These are phyloP conservation scores for Hyphodiscus sp. DNA, from an alignment of 2,329 filamentous ascomycete species.

Conservation along the genomic window DNA sequence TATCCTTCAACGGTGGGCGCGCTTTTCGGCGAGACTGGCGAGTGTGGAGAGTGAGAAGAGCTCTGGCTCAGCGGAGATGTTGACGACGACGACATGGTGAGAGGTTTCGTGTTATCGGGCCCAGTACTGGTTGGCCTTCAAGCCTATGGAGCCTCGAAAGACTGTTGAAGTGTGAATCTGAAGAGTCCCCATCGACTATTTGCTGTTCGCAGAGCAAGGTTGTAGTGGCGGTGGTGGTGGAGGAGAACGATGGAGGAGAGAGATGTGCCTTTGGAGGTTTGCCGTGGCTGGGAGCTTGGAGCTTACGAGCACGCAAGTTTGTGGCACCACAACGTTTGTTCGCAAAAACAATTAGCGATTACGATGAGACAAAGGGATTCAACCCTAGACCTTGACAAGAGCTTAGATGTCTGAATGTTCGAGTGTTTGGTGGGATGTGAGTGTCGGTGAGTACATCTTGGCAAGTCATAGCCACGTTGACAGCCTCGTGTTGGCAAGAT, in stretches of 20 bases:
- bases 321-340: neutral
- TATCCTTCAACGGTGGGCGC: slow-evolving; percentile 10
- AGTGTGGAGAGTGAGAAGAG: slow-evolving; percentile 10
- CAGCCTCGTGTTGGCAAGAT: neutral
- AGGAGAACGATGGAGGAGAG: slow-evolving; percentile 1
- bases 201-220: neutral
- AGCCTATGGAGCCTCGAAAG: slow-evolving; percentile 3
- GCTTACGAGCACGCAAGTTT: neutral
- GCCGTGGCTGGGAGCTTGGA: neutral
- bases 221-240: neutral
- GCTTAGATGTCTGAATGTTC: neutral
- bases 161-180: slow-evolving; percentile 7
- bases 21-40: slow-evolving; percentile 19
- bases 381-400: neutral
- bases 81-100: slow-evolving; percentile 9
- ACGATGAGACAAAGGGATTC: neutral
- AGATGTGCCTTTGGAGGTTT: neutral
- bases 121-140: neutral
- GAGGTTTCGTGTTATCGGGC: slow-evolving; percentile 1
- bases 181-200: slow-evolving; percentile 8
- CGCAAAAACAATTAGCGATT: neutral
- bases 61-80: neutral
- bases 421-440: neutral
- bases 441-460: neutral
- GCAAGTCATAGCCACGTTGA: neutral